These are phyloP conservation scores for Fusarium begoniae DNA, from an alignment of 2,329 filamentous ascomycete species.

Conservation along the genomic window DNA sequence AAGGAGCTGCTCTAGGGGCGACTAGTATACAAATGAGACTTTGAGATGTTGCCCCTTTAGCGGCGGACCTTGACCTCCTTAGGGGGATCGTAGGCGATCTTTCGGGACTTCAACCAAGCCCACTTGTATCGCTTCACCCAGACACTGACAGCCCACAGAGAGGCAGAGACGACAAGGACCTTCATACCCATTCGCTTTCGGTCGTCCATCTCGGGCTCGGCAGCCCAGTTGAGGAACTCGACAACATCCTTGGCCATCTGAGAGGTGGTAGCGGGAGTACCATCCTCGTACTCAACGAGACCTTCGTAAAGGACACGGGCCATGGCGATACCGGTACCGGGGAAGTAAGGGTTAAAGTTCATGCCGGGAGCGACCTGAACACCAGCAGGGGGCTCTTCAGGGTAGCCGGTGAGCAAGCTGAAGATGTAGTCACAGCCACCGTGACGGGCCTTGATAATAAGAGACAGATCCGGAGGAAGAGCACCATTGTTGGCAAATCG, in stretches of 20 bases:
- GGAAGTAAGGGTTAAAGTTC: slow-evolving; percentile 99
- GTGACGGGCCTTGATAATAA: slow-evolving; percentile 98
- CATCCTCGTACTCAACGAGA: slow-evolving; percentile 97
- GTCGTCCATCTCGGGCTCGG: slow-evolving; percentile 99
- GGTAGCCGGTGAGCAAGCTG: slow-evolving; percentile 94
- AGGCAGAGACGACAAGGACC: slow-evolving; percentile 81
- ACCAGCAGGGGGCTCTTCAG: slow-evolving; percentile 93
- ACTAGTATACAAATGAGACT: slow-evolving; percentile 55
- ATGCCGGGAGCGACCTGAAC: slow-evolving; percentile 85
- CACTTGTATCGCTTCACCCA: slow-evolving; percentile 99
- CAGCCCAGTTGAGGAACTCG: slow-evolving; percentile 99
- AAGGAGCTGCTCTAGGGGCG: slow-evolving; percentile 55
- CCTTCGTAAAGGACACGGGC: slow-evolving; percentile 97
- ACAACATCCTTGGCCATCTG: slow-evolving; percentile 99
- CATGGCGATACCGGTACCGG: slow-evolving; percentile 98
- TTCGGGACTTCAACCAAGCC: slow-evolving; percentile 93
- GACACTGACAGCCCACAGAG: slow-evolving; percentile 86
- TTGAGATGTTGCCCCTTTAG: slow-evolving; percentile 49
- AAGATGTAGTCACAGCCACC: slow-evolving; percentile 99
- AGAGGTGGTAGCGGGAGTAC: slow-evolving; percentile 90
- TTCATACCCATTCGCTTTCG: slow-evolving; percentile 99
- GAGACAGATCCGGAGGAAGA: slow-evolving; percentile 93
- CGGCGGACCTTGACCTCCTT: slow-evolving; percentile 60
- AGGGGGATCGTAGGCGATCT: slow-evolving; percentile 88
- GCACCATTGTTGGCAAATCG: slow-evolving; percentile 98